Conservation (phyloP, 1,284 basidiomycete genomes). For the Rhodotorula sp. region DNA sequence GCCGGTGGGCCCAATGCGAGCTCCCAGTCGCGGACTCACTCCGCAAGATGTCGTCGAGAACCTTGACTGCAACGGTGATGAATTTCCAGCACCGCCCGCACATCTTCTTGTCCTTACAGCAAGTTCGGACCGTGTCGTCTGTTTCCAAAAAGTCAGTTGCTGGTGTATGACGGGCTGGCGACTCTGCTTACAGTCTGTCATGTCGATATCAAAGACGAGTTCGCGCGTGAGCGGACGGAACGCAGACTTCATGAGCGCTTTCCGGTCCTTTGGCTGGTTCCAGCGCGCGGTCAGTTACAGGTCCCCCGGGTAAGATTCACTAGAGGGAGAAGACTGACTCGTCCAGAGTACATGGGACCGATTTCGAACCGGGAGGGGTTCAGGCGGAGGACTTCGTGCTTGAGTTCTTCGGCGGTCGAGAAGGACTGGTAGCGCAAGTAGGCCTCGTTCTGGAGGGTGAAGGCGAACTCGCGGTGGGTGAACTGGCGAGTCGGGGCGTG, state of each 20-base stretch:
- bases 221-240: constrained; percentile 81
- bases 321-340: constrained; percentile 56
- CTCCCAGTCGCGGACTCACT: constrained; percentile 52
- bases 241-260: constrained; percentile 71
- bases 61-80: constrained; percentile 86
- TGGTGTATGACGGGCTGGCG: neutral
- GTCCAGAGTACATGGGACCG: constrained; percentile 85
- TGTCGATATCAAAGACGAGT: constrained; percentile 99
- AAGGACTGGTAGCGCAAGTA: constrained; percentile 97
- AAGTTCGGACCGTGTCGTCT: constrained; percentile 88
- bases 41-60: constrained; percentile 75
- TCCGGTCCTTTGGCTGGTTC: constrained; percentile 82
- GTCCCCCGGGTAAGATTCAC: no score
- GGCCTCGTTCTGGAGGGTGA: constrained; percentile 85
- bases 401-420: constrained; percentile 77
- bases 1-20: neutral
- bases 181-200: constrained; percentile 74
- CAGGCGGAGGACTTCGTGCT: constrained; percentile 77
- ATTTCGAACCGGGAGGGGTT: constrained; percentile 95
- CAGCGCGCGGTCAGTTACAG: neutral
- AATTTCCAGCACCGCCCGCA: constrained; percentile 93
- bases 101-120: constrained; percentile 88
- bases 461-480: constrained; percentile 94
- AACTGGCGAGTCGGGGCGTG: constrained; percentile 67
- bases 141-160: neutral